These are phyloP conservation scores for Penicillium sp. DNA, from an alignment of 2,329 filamentous ascomycete species.

Conservation along the genomic window DNA sequence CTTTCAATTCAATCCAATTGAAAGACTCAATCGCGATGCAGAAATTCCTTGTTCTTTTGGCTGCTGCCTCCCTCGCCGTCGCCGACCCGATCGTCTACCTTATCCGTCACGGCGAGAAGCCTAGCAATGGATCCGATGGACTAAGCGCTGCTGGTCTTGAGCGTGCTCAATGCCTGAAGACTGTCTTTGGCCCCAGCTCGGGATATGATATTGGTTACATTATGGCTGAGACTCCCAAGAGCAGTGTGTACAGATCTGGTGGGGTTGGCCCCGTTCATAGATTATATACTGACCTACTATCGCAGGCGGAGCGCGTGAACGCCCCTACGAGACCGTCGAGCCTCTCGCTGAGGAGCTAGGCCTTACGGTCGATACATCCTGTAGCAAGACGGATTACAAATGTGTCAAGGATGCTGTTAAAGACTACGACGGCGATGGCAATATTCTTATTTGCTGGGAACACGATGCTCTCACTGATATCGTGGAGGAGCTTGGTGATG, in stretches of 20 bases:
- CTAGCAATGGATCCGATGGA: conserved; percentile 49
- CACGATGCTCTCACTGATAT: conserved; percentile 57
- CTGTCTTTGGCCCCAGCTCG: conserved; percentile 56
- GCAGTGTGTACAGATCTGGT: conserved; percentile 24
- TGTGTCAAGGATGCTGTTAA: conserved; percentile 57
- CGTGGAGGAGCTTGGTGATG: conserved; percentile 53
- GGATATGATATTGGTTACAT: conserved; percentile 60
- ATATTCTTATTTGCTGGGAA: conserved; percentile 65
- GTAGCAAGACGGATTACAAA: conserved; percentile 56
- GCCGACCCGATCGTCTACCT: conserved; percentile 58
- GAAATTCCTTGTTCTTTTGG: conserved; percentile 6
- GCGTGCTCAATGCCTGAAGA: conserved; percentile 61
- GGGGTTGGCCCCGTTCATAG: background rate
- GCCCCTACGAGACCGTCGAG: conserved; percentile 59
- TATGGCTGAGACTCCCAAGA: conserved; percentile 57
- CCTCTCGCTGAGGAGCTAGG: conserved; percentile 59
- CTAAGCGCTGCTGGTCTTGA: conserved; percentile 54
- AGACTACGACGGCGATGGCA: conserved; percentile 51
- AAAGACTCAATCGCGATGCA: conserved; percentile 1
- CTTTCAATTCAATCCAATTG: background rate
- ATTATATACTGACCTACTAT: background rate
- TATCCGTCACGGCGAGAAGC: conserved; percentile 67
- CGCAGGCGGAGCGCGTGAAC: conserved; percentile 51
- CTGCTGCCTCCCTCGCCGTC: conserved; percentile 14
- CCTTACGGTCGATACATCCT: conserved; percentile 56